Conservation (phyloP, 164 flowering plant genomes). For the Buxus sempervirens region DNA sequence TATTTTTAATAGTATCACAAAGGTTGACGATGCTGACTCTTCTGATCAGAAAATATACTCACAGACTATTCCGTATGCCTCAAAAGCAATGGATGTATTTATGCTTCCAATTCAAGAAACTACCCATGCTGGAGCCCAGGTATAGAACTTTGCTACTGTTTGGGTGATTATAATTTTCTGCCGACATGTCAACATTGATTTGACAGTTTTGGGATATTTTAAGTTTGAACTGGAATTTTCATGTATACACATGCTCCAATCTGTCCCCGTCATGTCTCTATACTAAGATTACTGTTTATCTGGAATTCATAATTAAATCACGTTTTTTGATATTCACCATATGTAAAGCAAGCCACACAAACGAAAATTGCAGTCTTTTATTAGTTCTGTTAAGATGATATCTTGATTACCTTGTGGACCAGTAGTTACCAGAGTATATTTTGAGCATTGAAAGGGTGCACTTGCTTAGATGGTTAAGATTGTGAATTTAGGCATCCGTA, state of each 20-base stretch:
- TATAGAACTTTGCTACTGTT: conserved; percentile 18
- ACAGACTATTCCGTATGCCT: conserved; percentile 63
- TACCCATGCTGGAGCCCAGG: conserved; percentile 32
- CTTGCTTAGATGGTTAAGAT: neutral
- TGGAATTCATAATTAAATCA: no score
- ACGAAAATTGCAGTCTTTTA: no score
- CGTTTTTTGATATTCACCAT: no score
- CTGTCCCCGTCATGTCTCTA: no score
- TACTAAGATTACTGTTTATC: no score
- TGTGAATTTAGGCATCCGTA: neutral
- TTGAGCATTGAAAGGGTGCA: no score
- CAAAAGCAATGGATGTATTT: conserved; percentile 32
- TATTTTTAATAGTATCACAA: conserved; percentile 57
- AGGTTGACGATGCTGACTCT: conserved; percentile 58
- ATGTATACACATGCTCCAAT: no score
- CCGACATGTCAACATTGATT: neutral
- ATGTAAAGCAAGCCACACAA: no score
- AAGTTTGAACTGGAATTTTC: no score
- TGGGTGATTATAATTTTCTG: neutral
- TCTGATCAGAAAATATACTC: conserved; percentile 88
- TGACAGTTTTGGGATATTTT: neutral
- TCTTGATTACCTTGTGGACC: no score
- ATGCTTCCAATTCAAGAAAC: conserved; percentile 38
- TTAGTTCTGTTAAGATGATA: no score
- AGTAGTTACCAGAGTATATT: no score